Base-by-base conservation (phyloP, 805 yeast species). In the Teunomyces aglyptinius region DNA sequence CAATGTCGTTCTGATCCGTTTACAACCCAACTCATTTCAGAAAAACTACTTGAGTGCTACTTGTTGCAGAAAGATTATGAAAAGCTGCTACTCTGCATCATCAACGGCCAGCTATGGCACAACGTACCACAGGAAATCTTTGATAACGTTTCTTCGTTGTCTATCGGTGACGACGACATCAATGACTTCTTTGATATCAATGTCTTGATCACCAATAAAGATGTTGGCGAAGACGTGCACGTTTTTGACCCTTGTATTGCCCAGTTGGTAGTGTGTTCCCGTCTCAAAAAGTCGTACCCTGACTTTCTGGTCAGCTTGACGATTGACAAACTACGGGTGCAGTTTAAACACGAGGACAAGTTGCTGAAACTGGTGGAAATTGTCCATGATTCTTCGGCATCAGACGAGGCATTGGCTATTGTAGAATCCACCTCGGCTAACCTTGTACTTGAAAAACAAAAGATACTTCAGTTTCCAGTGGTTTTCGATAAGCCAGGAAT, bases 21-120 rank as follows among this genome's bases (percentile, higher is more conserved):
- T 1, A 10, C 34, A 3, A n/a, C 72, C 34, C 51, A 57, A 4
- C 31, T 58, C 3, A 57, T 77, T 3, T 53, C 75, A 5, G 52
- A 58, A 31, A 70, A 70, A 41, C 54, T 81, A 10, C 57, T 73
- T 13, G 53, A 59, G 22, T 76, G 81, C 45, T 73, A 67, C 33
- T 40, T 52, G 55, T 5, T 65, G 64, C 41, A 47, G 47, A 43
- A 62, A 52, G 52, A 74, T 29, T 48, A 55, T 15, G 28, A 46
- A 18, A 52, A 53, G 6, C 50, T 46, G 19, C 29, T 52, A 10
- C 12, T 29, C 11, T 41, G 31, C n/a, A 13, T 38, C 8, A 19
- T 46, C 16, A 42, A 34, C 29, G 36, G 45, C 28, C 24, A 50
- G 29, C 20, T 43, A 24, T 39, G 49, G 44, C 20, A 13, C 31